These are phyloP conservation scores for Stachybotrys echinatus DNA, from an alignment of 2,329 filamentous ascomycete species.

Conservation along the genomic window DNA sequence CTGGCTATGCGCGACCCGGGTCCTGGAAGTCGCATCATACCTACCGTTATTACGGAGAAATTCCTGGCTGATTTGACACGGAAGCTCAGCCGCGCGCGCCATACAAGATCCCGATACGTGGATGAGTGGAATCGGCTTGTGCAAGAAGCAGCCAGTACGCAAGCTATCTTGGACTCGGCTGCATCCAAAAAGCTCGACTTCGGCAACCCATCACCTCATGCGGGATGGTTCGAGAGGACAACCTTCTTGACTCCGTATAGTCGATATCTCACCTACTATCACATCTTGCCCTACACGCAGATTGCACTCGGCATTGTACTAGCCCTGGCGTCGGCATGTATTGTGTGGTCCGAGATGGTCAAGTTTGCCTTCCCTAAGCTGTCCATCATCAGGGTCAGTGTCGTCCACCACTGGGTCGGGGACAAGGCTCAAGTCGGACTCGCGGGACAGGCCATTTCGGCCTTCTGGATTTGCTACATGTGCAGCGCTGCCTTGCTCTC, in stretches of 20 bases:
- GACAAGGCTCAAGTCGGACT: conserved; percentile 75
- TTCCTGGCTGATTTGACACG: conserved; percentile 88
- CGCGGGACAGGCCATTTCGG: conserved; percentile 77
- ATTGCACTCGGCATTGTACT: conserved; percentile 63
- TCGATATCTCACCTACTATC: conserved; percentile 72
- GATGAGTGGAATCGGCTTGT: conserved; percentile 83
- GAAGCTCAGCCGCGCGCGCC: conserved; percentile 73
- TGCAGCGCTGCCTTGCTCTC: conserved; percentile 81
- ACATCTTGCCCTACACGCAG: conserved; percentile 64
- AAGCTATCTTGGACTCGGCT: conserved; percentile 78
- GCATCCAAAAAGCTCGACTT: conserved; percentile 79
- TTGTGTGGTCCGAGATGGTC: conserved; percentile 91
- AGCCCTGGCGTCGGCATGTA: conserved; percentile 69
- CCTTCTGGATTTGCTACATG: conserved; percentile 94
- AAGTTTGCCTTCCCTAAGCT: conserved; percentile 74
- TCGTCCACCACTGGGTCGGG: conserved; percentile 70
- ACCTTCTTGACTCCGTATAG: conserved; percentile 73
- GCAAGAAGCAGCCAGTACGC: conserved; percentile 66
- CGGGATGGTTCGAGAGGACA: conserved; percentile 47
- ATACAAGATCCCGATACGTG: conserved; percentile 76
- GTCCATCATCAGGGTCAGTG: conserved; percentile 62
- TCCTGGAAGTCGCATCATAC: conserved; percentile 47
- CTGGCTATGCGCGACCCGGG: conserved; percentile 32
- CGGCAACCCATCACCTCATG: conserved; percentile 49
- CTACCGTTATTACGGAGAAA: conserved; percentile 83